Percentiles rank a stretch among this genome's conserved stretches.
Evolutionary conservation across 2,329 filamentous ascomycete genomes (phyloP).

Genomic region (Chaetothyriales sp.): DNA sequence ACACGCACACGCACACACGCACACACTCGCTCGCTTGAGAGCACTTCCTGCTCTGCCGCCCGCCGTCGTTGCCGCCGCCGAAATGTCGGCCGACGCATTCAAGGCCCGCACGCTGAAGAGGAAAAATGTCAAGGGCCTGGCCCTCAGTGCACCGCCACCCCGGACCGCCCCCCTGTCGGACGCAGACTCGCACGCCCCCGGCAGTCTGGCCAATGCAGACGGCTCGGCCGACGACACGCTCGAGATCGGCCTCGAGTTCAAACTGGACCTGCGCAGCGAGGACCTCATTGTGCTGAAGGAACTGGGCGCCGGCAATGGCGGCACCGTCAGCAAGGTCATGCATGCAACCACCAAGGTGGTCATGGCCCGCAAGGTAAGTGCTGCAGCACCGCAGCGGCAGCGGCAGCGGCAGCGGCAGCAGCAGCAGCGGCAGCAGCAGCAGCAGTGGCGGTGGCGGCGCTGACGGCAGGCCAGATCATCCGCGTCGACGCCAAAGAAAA

Average conservation of each 20-base stretch:
- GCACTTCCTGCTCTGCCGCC: not conserved
- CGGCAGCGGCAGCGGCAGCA: too few species aligned
- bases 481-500: conserved; percentile 97
- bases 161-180: conserved; percentile 57
- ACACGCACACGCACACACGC: too few species aligned
- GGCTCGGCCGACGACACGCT: conserved; percentile 55
- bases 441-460: not conserved
- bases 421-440: not conserved
- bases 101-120: conserved; percentile 78
- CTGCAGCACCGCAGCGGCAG: not conserved
- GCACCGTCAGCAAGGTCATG: conserved; percentile 95
- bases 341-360: conserved; percentile 88
- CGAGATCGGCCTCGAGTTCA: conserved; percentile 96
- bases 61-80: not conserved
- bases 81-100: conserved; percentile 46
- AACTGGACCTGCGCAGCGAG: conserved; percentile 78
- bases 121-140: conserved; percentile 96
- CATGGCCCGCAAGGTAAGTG: conserved; percentile 86
- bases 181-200: conserved; percentile 51
- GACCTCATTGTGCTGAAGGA: conserved; percentile 90
- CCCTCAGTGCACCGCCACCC: conserved; percentile 64
- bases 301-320: conserved; percentile 88
- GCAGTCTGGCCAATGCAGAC: conserved; percentile 44
- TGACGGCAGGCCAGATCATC: conserved; percentile 53
- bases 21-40: too few species aligned